A percentile compares a stretch with the other conserved stretches of the same genome.
Conservation (phyloP, 331 rosid species). For the Acacia concinna region DNA sequence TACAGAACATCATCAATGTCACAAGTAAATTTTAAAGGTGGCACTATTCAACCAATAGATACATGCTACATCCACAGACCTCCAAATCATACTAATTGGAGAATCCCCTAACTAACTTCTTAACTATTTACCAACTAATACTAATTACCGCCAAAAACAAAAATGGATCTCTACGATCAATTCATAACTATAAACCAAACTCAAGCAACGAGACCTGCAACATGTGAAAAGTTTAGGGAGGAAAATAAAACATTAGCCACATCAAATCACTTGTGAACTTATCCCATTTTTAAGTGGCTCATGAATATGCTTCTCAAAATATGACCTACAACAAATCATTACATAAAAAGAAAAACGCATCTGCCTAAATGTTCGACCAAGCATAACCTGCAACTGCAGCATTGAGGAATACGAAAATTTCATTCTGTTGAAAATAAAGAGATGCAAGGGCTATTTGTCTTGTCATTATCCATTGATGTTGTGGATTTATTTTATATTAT, state of each 20-base stretch:
- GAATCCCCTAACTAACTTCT: not conserved
- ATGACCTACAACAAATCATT: not conserved
- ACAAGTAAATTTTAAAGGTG: not conserved
- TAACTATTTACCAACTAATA: not conserved
- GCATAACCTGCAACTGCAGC: not conserved
- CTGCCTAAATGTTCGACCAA: not conserved
- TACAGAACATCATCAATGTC: not conserved
- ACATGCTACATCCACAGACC: not conserved
- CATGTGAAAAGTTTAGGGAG: not conserved
- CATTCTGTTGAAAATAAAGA: no score
- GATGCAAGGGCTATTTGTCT: no score
- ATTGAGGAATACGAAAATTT: not conserved
- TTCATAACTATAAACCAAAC: slow-evolving; percentile 20
- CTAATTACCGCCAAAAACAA: not conserved
- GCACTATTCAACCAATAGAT: not conserved
- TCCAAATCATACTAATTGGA: not conserved
- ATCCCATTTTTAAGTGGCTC: not conserved
- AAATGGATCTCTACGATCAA: slow-evolving; percentile 16
- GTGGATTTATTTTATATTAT: not conserved
- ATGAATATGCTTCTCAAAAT: not conserved
- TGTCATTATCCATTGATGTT: not conserved
- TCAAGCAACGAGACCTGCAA: slow-evolving; percentile 12
- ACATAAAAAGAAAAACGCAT: not conserved
- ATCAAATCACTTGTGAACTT: not conserved
- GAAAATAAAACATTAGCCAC: not conserved